Evolutionary conservation across 345 rosid species (phyloP), one percentile per base, ranked within the genome.

Genomic region (Aquilaria sinensis): DNA sequence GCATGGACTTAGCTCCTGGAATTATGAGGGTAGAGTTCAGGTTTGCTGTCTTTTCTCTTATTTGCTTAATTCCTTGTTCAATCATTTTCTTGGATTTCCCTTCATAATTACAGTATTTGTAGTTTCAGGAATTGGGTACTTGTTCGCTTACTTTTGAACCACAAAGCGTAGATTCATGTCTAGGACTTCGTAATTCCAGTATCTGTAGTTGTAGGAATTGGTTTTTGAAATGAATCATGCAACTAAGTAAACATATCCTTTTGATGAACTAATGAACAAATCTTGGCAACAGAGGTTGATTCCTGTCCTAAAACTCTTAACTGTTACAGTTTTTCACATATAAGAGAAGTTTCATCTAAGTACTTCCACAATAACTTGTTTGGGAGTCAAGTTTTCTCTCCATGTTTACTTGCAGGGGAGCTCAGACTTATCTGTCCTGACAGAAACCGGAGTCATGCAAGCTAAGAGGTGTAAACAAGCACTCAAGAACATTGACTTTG

Each of bases 1-100:
- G 70, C 90, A 85, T 67, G 90, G 90, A 43, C 90, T 85, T 58
- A 85, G 90, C 78, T 72, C 87, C 66, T 85, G 87, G 91, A 85
- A 85, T 57, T 74, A 78, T 13, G 87, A 85, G 70, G 64, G 81
- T 23, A 75, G 83, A 75, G 78, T 85, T 69, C 91, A 85, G 91
- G 91, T 85, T 70, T 49, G 81, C 62, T 47, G 37, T 41, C 33
- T 50, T n/a, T 48, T 13, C 51, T 37, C 34, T 74, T 14, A 14
- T 54, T 6, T 52, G 15, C 65, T 47, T 33, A 12, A n/a, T 47
- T 58, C 48, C 47, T 31, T 10, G 49, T 29, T 9, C 56, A 16
- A 50, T 15, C 10, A 43, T 15, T 61, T 31, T 41, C 43, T 34
- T 68, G 2, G 23, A 23, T 23, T 23, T 23, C 23, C 23, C 23